Conservation (phyloP, 2,329 filamentous ascomycete species). For the Fusarium piperis region DNA sequence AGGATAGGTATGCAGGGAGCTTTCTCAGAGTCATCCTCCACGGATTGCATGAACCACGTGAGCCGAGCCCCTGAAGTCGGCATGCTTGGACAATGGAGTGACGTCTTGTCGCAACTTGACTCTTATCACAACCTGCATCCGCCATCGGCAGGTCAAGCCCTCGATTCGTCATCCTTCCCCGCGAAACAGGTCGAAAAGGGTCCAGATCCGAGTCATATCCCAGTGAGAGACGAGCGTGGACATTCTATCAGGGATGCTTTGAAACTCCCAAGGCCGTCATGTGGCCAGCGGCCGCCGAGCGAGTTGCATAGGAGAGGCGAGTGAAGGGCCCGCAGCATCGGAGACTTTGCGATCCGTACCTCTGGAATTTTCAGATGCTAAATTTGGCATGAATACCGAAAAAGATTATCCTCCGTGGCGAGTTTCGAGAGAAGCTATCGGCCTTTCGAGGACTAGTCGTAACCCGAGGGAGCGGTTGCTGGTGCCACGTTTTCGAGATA, state of each 20-base stretch:
- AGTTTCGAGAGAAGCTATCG: constrained; percentile 6
- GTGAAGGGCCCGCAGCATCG: neutral
- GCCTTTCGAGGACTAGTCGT: constrained; percentile 6
- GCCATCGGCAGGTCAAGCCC: constrained; percentile 11
- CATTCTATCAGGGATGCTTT: neutral
- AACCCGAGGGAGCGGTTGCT: constrained; percentile 28
- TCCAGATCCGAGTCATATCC: constrained; percentile 6
- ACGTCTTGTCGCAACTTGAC: constrained; percentile 15
- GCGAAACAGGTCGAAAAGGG: constrained; percentile 4
- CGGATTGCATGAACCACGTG: neutral
- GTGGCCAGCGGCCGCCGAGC: constrained; percentile 12
- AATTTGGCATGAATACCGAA: constrained; percentile 3
- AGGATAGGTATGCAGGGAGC: constrained; percentile 18
- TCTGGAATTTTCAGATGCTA: constrained; percentile 1
- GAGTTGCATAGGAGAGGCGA: constrained; percentile 2
- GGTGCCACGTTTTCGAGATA: constrained; percentile 32
- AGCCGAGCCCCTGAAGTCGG: constrained; percentile 21
- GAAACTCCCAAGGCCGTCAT: constrained; percentile 3
- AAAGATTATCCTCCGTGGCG: neutral
- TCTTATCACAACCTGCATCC: constrained; percentile 1
- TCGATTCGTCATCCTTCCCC: constrained; percentile 23
- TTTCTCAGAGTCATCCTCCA: constrained; percentile 10
- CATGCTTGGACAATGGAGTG: constrained; percentile 21
- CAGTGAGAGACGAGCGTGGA: neutral
- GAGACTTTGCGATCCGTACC: neutral